These are phyloP conservation scores for Dichotomocladium elegans DNA, from an alignment of 371 early-diverging fungal genomes.

Conservation along the genomic window DNA sequence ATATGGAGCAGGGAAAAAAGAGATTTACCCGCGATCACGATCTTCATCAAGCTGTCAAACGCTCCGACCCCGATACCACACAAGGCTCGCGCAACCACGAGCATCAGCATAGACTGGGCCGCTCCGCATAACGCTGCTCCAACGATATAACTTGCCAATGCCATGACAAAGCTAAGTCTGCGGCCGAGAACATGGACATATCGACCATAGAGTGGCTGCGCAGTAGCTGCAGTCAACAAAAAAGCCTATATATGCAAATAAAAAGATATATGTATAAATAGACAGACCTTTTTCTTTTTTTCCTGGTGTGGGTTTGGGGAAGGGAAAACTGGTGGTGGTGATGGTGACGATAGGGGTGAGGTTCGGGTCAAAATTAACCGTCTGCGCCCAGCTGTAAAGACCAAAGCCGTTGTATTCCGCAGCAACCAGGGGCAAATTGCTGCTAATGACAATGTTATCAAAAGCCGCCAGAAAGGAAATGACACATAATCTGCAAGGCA, in stretches of 20 bases:
- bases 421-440: conserved; percentile 33
- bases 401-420: conserved; percentile 36
- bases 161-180: conserved; percentile 53
- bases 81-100: conserved; percentile 64
- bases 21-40: conserved; percentile 62
- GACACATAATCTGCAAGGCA: conserved; percentile 29
- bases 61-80: conserved; percentile 76
- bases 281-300: too few relatives aligned
- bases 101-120: conserved; percentile 59
- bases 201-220: conserved; percentile 63
- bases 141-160: conserved; percentile 56
- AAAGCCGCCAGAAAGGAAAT: conserved; percentile 39
- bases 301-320: too few relatives aligned
- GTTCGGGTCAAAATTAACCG: conserved; percentile 14
- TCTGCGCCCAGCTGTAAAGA: conserved; percentile 36
- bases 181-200: conserved; percentile 70
- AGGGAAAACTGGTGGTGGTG: too few relatives aligned
- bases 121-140: conserved; percentile 67
- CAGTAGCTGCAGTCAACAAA: conserved; percentile 41
- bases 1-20: too few relatives aligned
- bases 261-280: too few relatives aligned
- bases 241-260: too few relatives aligned
- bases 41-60: conserved; percentile 59
- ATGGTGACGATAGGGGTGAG: too few relatives aligned
- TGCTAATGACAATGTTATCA: conserved; percentile 37